Conservation (phyloP, 331 rosid genomes). For the Pyracantha coccinea region DNA sequence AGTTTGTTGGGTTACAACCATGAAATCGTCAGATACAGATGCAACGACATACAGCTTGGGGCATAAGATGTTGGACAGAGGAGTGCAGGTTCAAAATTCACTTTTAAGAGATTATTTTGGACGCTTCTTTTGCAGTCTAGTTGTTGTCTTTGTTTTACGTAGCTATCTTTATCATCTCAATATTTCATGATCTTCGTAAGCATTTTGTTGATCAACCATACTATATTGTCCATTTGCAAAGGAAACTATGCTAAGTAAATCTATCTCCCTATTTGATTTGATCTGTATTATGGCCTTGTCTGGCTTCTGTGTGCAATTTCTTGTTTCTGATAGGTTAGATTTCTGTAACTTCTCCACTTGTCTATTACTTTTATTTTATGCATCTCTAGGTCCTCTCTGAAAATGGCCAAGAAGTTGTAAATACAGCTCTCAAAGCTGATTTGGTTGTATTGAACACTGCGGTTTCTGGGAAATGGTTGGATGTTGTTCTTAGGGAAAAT, state of each 20-base stretch:
- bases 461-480: constrained; percentile 33
- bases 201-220: background rate
- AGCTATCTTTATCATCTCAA: background rate
- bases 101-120: background rate
- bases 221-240: background rate
- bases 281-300: background rate
- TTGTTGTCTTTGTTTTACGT: background rate
- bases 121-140: background rate
- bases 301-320: background rate
- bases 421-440: constrained; percentile 26
- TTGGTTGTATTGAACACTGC: constrained; percentile 28
- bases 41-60: constrained; percentile 26
- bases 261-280: background rate
- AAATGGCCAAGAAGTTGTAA: constrained; percentile 19
- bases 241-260: background rate
- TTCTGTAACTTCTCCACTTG: background rate
- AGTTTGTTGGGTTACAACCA: constrained; percentile 30
- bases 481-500: constrained; percentile 22
- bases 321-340: background rate
- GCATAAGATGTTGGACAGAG: constrained; percentile 29
- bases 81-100: constrained; percentile 21
- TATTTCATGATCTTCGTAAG: background rate
- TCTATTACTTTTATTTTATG: background rate
- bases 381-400: constrained; percentile 17
- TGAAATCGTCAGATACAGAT: constrained; percentile 14